Conservation (phyloP, 352 stramenopile genomes). For the Phytophthora agathidicida region DNA sequence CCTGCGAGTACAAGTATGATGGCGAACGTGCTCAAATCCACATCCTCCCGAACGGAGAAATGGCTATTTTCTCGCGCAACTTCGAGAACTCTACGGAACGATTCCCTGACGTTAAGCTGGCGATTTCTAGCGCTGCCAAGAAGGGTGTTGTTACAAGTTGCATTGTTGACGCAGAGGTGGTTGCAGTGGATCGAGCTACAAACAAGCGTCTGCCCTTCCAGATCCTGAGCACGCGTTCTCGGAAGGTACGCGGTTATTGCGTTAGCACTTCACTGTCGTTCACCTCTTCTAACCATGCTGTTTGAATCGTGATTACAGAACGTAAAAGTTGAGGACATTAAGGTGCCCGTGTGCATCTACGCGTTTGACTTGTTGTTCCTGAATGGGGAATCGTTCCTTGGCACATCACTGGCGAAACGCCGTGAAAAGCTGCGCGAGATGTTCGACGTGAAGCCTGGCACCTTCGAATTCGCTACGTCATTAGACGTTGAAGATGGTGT, state of each 20-base stretch:
- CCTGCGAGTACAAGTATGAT: constrained; percentile 99
- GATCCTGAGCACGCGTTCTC: constrained; percentile 96
- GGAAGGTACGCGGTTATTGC: constrained; percentile 70
- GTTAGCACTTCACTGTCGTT: constrained; percentile 11
- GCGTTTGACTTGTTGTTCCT: constrained; percentile 99
- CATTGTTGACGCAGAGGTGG: constrained; percentile 99
- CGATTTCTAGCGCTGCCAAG: constrained; percentile 69
- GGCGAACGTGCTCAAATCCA: constrained; percentile 98
- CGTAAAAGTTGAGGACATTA: constrained; percentile 90
- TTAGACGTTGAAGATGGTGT: constrained; percentile 89
- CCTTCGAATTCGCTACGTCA: constrained; percentile 95
- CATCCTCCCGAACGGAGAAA: constrained; percentile 85
- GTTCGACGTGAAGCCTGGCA: constrained; percentile 93
- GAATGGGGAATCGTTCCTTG: constrained; percentile 96
- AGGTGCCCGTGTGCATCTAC: constrained; percentile 93
- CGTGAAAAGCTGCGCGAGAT: constrained; percentile 91
- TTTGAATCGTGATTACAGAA: constrained; percentile 42
- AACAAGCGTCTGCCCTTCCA: constrained; percentile 99
- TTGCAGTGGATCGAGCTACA: constrained; percentile 96
- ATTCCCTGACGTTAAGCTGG: constrained; percentile 93
- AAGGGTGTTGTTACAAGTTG: constrained; percentile 81
- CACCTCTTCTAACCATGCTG: constrained; percentile 3
- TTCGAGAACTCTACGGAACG: constrained; percentile 98
- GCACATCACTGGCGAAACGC: constrained; percentile 89
- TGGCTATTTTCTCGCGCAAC: constrained; percentile 98